phyloP scores from a whole-genome alignment of 1,284 basidiomycete genomes.

The Cronartium ribicola region DNA sequence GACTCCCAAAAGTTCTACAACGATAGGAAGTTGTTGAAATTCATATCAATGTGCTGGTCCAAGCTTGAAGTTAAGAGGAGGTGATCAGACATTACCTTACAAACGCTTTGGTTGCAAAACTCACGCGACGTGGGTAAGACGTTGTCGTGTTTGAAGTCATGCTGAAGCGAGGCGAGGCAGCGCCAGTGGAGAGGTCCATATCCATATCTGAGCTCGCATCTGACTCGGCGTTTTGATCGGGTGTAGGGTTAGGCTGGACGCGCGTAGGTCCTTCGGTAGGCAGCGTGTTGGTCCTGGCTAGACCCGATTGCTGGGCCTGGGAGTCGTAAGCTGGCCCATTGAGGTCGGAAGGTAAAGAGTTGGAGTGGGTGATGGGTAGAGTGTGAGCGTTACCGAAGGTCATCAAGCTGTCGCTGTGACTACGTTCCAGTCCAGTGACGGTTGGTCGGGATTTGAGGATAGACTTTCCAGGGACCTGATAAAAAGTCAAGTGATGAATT shows the following conservation, averaged over 20 bases:
- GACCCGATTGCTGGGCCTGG: neutral
- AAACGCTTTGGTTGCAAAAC: constrained; percentile 40
- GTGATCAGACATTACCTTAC: constrained; percentile 19
- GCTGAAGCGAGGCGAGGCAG: constrained; percentile 8
- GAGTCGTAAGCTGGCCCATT: neutral
- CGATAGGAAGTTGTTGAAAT: neutral
- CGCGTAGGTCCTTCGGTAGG: neutral
- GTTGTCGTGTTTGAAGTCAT: constrained; percentile 23
- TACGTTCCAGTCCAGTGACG: constrained; percentile 32
- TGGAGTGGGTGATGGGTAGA: neutral
- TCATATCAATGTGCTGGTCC: neutral
- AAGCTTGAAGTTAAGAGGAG: neutral
- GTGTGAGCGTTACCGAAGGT: neutral
- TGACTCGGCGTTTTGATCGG: neutral
- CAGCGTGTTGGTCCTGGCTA: neutral
- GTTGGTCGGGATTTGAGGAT: constrained; percentile 40
- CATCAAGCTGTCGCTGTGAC: constrained; percentile 29
- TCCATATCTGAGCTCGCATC: constrained; percentile 26
- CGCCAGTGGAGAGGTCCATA: constrained; percentile 33
- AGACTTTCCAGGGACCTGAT: constrained; percentile 37
- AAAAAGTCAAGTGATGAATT: neutral
- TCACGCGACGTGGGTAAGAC: constrained; percentile 23
- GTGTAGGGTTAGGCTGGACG: constrained; percentile 9
- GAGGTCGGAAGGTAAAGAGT: neutral
- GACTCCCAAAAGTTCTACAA: constrained; percentile 38